Evolutionary conservation across 495 filamentous ascomycete genomes (phyloP).

Genomic region (Aspergillus conjunctus): DNA sequence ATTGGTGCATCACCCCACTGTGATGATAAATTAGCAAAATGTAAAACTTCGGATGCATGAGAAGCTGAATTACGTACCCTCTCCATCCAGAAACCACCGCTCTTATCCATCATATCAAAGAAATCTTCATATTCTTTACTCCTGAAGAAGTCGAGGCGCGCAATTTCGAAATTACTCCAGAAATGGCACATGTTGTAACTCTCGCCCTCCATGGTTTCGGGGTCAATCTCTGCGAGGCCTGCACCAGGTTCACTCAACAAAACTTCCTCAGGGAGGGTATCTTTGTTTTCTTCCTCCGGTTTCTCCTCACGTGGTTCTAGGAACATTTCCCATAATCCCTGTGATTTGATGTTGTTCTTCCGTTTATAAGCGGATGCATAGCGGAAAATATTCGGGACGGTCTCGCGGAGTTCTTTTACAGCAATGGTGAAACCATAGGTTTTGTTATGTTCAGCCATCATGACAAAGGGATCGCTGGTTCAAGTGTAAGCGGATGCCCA

Average conservation of each 20-base stretch:
- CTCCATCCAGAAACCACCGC: constrained; percentile 99
- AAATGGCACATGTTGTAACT: constrained; percentile 99
- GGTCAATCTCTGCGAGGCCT: constrained; percentile 76
- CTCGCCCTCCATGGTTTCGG: constrained; percentile 95
- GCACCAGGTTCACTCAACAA: constrained; percentile 73
- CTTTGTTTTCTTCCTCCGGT: constrained; percentile 68
- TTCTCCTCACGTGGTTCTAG: constrained; percentile 69
- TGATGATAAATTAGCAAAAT: constrained; percentile 23
- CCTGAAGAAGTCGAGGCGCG: constrained; percentile 89
- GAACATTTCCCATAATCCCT: constrained; percentile 99
- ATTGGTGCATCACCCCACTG: constrained; percentile 99
- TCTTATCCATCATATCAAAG: constrained; percentile 98
- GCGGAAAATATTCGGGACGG: constrained; percentile 97
- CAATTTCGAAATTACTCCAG: constrained; percentile 99
- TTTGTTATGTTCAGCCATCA: constrained; percentile 92
- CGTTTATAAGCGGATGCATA: constrained; percentile 99
- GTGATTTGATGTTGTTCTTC: constrained; percentile 82
- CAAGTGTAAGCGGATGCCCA: constrained; percentile 28
- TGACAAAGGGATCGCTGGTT: constrained; percentile 85
- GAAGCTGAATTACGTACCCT: constrained; percentile 62
- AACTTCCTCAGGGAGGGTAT: constrained; percentile 79
- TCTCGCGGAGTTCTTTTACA: constrained; percentile 97
- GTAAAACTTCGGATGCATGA: constrained; percentile 23
- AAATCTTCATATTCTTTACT: constrained; percentile 97
- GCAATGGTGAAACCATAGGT: constrained; percentile 99